phyloP scores from a whole-genome alignment of 2,329 filamentous ascomycete genomes.

The Xylaria sp. region DNA sequence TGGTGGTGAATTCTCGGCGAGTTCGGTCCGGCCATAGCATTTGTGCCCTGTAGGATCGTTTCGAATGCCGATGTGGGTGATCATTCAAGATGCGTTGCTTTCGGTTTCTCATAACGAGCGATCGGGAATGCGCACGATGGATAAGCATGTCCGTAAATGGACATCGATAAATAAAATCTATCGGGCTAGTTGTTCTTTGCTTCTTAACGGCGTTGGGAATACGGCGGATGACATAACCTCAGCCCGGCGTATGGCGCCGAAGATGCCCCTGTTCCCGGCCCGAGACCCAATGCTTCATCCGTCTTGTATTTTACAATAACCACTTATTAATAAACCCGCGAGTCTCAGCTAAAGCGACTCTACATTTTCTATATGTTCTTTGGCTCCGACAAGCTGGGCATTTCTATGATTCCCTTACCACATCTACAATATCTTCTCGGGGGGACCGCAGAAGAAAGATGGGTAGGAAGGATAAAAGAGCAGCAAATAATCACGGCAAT shows the following conservation, averaged over 20 bases:
- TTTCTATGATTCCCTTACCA: neutral
- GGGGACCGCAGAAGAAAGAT: neutral
- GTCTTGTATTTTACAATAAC: neutral
- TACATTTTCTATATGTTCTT: neutral
- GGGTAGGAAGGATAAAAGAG: neutral
- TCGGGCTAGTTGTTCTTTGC: no score
- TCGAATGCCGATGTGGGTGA: no score
- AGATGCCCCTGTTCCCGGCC: conserved; percentile 15
- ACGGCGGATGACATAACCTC: conserved; percentile 4
- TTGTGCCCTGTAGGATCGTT: neutral
- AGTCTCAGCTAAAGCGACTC: neutral
- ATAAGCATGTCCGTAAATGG: neutral
- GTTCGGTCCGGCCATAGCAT: conserved; percentile 21
- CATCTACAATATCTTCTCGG: neutral
- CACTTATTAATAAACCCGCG: conserved; percentile 10
- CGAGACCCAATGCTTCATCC: neutral
- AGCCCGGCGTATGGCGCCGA: conserved; percentile 9
- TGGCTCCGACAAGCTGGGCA: neutral
- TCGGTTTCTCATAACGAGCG: neutral
- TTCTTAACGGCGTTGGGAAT: no score
- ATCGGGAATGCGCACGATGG: neutral
- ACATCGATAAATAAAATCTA: neutral
- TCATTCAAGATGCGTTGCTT: neutral
- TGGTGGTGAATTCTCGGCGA: conserved; percentile 12
- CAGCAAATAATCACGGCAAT: neutral